Percentiles rank a stretch among this genome's conserved stretches.
These are phyloP conservation scores for Sporothrix humicola DNA, from an alignment of 2,329 filamentous ascomycete species.

Conservation along the genomic window DNA sequence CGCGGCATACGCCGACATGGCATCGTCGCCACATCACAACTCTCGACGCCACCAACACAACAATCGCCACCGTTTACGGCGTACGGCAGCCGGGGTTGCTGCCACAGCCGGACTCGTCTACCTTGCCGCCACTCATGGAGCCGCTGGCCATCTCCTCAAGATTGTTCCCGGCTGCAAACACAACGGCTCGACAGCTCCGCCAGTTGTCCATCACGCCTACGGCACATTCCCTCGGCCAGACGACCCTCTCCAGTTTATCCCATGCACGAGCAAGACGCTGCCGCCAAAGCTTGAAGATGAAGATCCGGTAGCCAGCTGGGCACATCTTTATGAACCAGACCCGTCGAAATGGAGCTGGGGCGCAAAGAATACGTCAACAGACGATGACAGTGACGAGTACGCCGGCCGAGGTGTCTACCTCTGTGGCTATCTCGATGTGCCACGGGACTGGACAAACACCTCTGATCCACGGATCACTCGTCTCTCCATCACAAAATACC, in stretches of 20 bases:
- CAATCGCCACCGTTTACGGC: slow-evolving; percentile 8
- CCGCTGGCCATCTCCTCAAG: not conserved
- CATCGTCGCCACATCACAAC: not conserved
- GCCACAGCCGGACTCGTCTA: slow-evolving; percentile 4
- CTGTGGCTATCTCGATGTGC: slow-evolving; percentile 56
- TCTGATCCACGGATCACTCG: slow-evolving; percentile 52
- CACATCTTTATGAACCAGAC: slow-evolving; percentile 50
- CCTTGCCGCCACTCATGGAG: slow-evolving; percentile 9
- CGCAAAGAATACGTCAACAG: slow-evolving; percentile 10
- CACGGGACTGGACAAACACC: slow-evolving; percentile 55
- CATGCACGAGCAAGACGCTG: slow-evolving; percentile 52
- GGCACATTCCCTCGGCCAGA: slow-evolving; percentile 49
- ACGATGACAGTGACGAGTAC: slow-evolving; percentile 43
- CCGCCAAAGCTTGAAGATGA: slow-evolving; percentile 51
- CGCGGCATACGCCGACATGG: not conserved
- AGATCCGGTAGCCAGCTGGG: slow-evolving; percentile 49
- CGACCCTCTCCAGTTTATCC: slow-evolving; percentile 56
- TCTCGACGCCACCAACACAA: not conserved
- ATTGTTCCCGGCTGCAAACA: not conserved
- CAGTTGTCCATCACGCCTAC: not conserved
- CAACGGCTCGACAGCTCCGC: not conserved
- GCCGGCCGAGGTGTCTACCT: slow-evolving; percentile 53
- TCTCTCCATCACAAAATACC: slow-evolving; percentile 57
- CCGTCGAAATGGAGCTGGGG: slow-evolving; percentile 57
- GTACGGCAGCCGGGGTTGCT: not conserved